These are phyloP conservation scores for Musa acuminata DNA, from an alignment of 176 grass and related monocot genomes.

Conservation along the genomic window DNA sequence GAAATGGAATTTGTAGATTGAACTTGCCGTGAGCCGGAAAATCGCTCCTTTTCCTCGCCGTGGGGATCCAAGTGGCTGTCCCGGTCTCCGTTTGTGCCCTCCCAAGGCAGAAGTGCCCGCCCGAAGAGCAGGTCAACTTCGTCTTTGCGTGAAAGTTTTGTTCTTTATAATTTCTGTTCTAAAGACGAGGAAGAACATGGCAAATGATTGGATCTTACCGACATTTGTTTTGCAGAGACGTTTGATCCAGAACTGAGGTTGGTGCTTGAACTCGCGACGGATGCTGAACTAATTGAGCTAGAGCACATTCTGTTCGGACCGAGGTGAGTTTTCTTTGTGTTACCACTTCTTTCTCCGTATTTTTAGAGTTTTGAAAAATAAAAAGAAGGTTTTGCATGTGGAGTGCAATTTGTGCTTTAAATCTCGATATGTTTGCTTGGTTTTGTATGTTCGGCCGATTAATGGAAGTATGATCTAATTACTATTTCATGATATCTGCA, in stretches of 20 bases:
- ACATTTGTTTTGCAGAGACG: conserved; percentile 30
- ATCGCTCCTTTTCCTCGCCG: background rate
- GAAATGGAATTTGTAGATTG: background rate
- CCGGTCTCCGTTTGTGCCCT: background rate
- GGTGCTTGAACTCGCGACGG: conserved; percentile 78
- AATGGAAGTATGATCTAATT: too few species aligned
- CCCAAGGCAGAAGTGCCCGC: background rate
- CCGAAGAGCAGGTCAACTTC: background rate
- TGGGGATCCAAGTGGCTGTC: background rate
- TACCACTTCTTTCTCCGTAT: conserved; percentile 6
- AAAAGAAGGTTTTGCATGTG: background rate
- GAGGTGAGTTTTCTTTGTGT: conserved; percentile 33
- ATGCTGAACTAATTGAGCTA: conserved; percentile 69
- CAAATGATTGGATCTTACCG: background rate
- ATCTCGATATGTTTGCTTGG: too few species aligned
- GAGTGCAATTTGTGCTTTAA: background rate
- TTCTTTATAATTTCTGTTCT: background rate
- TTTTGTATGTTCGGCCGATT: too few species aligned
- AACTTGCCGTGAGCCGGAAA: background rate
- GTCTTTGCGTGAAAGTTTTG: background rate
- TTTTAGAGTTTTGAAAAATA: background rate
- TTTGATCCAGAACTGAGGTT: conserved; percentile 78
- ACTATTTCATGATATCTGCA: too few species aligned
- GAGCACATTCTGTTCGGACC: conserved; percentile 78
- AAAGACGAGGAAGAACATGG: background rate